Evolutionary conservation across 164 flowering plant species (phyloP), one percentile per base, ranked within the genome.

Genomic region (Chimonanthus praecox): DNA sequence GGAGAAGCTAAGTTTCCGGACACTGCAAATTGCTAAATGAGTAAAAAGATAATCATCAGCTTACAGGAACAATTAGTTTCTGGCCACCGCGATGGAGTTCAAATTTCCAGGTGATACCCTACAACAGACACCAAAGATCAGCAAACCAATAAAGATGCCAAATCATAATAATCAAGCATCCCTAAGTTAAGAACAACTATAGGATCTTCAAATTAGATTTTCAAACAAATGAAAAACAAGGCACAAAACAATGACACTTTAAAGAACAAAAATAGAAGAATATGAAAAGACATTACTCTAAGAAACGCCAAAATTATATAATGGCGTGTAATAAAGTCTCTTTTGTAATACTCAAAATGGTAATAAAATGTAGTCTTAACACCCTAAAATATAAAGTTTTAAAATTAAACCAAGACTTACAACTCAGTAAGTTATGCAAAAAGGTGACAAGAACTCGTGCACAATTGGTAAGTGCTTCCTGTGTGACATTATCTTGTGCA

Each of bases 41-140:
- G 47, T 65, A 44, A 13, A 65, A 43, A 66, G 68, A 33, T 46
- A 47, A 72, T 43, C 73, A 9, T 62, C 4, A 60, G 54, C 92
- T 88, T 85, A 95, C 99, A 70, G 99, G 99, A 87, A 93, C 18
- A 7, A 95, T 76, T 66, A 95, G 80, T 87, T 89, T 93, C 72
- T 95, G 99, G 4, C 94, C 92, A 13, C 88, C 95, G n/a, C 97
- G 96, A 75, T 87, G 94, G 67, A 86, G 79, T 77, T 95, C 99
- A 80, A 95, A 70, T 79, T 83, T 93, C 99, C 99, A 95, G 75
- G 78, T 84, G 47, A 92, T 88, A 10, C 99, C 98, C 98, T 95
- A 81, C 63, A 20, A 47, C 70, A 68, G 48, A 68, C 16, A 68
- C 8, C 50, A 47, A 49, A 48, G 46, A 18, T 68, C 70, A 68